These are phyloP conservation scores for Leccinum boreale DNA, from an alignment of 768 basidiomycete genomes.

Conservation along the genomic window DNA sequence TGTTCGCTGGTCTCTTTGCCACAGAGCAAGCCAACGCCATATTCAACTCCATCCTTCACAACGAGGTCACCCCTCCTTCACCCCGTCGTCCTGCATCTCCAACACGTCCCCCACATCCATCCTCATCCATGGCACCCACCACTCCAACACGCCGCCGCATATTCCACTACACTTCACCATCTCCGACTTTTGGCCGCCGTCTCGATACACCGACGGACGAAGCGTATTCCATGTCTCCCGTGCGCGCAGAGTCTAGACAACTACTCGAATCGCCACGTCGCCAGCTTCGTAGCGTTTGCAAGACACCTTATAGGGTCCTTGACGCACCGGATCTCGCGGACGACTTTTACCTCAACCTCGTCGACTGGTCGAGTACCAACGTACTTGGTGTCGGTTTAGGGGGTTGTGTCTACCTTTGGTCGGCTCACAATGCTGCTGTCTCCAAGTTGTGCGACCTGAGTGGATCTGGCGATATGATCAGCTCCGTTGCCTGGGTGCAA, in stretches of 20 bases:
- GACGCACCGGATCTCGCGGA: conserved; percentile 97
- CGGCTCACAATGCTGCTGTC: conserved; percentile 88
- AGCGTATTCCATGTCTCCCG: conserved; percentile 87
- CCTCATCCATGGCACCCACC: conserved; percentile 39
- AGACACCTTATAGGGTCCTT: conserved; percentile 94
- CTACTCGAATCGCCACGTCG: conserved; percentile 84
- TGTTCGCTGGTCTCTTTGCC: not conserved
- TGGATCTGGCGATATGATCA: conserved; percentile 65
- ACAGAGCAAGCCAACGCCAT: conserved; percentile 82
- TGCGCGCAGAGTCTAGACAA: conserved; percentile 76
- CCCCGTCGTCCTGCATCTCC: conserved; percentile 64
- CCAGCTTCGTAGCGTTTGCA: conserved; percentile 78
- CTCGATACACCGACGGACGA: conserved; percentile 86
- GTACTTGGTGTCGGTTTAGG: conserved; percentile 92
- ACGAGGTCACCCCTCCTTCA: conserved; percentile 72
- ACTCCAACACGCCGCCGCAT: conserved; percentile 55
- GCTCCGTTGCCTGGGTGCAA: conserved; percentile 93
- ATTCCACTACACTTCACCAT: conserved; percentile 66
- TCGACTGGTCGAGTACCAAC: conserved; percentile 96
- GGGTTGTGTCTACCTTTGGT: conserved; percentile 95
- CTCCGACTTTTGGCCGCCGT: conserved; percentile 43
- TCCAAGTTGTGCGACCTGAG: conserved; percentile 85
- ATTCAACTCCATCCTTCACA: conserved; percentile 73
- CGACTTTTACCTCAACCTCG: conserved; percentile 97
- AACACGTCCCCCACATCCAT: conserved; percentile 39